phyloP scores from a whole-genome alignment of 129 eudicot genomes.

The Solidago caesia region DNA sequence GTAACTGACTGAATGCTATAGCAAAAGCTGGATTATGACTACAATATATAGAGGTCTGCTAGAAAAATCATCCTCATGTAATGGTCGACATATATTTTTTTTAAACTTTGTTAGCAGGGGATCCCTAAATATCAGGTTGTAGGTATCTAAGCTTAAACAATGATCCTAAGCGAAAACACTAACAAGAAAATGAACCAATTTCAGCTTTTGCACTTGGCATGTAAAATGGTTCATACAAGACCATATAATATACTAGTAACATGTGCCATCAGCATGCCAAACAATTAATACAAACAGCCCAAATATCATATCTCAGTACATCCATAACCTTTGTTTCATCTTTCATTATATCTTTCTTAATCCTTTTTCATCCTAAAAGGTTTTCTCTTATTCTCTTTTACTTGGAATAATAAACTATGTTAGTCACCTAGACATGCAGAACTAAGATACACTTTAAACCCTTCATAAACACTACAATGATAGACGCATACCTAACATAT shows the following conservation, averaged over 20 bases:
- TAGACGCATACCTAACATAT: constrained; percentile 8
- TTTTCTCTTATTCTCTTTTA: not conserved
- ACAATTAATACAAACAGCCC: not conserved
- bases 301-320: not conserved
- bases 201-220: not conserved
- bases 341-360: not conserved
- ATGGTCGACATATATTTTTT: not conserved
- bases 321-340: constrained; percentile 4
- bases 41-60: not conserved
- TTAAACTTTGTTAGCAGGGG: not conserved
- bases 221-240: constrained; percentile 7
- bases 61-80: not conserved
- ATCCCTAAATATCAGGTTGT: not conserved
- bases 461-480: constrained; percentile 19
- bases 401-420: not conserved
- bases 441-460: not conserved
- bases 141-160: not conserved
- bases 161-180: not conserved
- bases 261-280: constrained; percentile 5
- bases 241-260: not conserved
- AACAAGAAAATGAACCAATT: not conserved
- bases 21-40: not conserved
- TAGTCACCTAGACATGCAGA: not conserved
- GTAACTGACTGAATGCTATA: not conserved
- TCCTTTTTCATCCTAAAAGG: no score